A percentile compares a stretch with the other conserved stretches of the same genome.
Conservation (phyloP, 2,329 filamentous ascomycete genomes). For the Trichoderma koningii region DNA sequence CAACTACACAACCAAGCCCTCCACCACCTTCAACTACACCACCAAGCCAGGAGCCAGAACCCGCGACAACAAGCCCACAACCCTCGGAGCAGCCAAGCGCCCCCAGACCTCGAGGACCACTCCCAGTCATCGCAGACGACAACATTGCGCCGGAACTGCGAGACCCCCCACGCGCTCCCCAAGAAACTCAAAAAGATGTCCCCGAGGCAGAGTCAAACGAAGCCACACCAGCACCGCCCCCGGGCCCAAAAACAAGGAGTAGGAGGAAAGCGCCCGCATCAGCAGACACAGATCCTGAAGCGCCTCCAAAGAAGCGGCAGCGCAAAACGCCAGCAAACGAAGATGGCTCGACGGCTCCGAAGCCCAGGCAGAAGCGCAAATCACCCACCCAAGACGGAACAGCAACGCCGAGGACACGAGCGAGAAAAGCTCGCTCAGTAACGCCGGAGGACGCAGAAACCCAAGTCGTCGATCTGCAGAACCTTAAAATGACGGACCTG, state of each 20-base stretch:
- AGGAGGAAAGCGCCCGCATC: conserved; percentile 25
- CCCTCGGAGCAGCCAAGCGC: background rate
- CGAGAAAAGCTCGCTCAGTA: conserved; percentile 47
- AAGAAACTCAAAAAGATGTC: conserved; percentile 3
- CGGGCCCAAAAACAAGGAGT: conserved; percentile 22
- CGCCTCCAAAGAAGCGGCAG: conserved; percentile 40
- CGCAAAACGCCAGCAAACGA: conserved; percentile 36
- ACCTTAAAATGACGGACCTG: conserved; percentile 72
- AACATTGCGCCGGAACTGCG: conserved; percentile 26
- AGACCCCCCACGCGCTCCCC: conserved; percentile 13
- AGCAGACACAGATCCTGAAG: conserved; percentile 28
- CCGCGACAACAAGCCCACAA: background rate
- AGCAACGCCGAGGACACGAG: conserved; percentile 33
- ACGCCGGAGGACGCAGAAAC: conserved; percentile 67
- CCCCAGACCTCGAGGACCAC: background rate
- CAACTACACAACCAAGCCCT: background rate
- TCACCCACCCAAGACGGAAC: conserved; percentile 30
- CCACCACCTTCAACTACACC: background rate
- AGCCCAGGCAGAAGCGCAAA: conserved; percentile 36
- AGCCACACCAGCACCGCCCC: conserved; percentile 9
- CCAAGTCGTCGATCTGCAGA: conserved; percentile 64
- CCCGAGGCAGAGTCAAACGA: background rate
- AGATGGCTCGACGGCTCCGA: conserved; percentile 29
- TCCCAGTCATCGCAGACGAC: conserved; percentile 11
- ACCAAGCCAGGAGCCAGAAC: background rate